Base-by-base conservation (phyloP, 1,284 basidiomycete species). In the Trichosporon ovoides region DNA sequence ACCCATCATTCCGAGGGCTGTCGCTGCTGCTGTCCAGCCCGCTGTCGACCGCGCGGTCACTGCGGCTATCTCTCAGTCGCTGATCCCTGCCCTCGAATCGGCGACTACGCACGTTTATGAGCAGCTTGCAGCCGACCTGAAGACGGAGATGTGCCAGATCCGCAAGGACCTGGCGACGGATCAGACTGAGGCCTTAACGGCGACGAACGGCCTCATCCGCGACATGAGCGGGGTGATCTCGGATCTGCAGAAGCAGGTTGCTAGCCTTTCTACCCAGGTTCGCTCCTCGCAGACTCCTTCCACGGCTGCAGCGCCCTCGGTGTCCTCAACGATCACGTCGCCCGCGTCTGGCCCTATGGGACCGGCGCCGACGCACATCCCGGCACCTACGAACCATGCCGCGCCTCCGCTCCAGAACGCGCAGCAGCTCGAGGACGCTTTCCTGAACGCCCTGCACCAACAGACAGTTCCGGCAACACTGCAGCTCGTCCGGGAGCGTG, bases 141-240 rank as follows among this genome's bases (percentile, higher is more conserved):
- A 65, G 58, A 66, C 70, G 7, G 72, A 75, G 58, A 67, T 74
- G 65, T 48, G 70, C 7, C 70, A 73, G 69, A 62, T 66, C 38
- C 62, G 65, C 51, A 66, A 66, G 60, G 62, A 64, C 49, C 43
- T 64, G 14, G 53, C 54, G 19, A 38, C 49, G 20, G 65, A 66
- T 46, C 60, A 62, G 55, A 57, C 52, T 40, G 62, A 64, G 10
- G 58, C 60, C 24, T 49, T 64, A 13, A 52, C 20, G 12, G 55
- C 54, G 34, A 64, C 62, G 13, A 61, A 62, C 36, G 54, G 52
- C 1, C 40, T 60, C 52, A 43, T 74, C 28, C 50, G 56, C 33
- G 55, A 40, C 16, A 63, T 72, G 64, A 58, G 62, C 3, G 35
- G 22, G 20, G 57, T 59, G 13, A 58, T 72, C 33, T 40, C 54